phyloP scores from a whole-genome alignment of 2,329 filamentous ascomycete species.

The Eutypa lata region DNA sequence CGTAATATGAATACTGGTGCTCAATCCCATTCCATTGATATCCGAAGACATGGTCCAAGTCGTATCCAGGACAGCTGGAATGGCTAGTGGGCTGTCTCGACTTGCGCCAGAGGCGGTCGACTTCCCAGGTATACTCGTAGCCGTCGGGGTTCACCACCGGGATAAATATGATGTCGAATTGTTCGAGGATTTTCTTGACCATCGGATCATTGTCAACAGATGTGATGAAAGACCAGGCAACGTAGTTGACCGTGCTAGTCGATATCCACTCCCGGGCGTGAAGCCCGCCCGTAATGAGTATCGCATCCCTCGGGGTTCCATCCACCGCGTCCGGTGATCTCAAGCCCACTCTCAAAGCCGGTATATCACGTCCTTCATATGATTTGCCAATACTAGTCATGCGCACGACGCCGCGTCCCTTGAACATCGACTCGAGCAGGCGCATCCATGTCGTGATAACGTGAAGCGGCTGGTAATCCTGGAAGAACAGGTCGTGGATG shows the following conservation, averaged over 20 bases:
- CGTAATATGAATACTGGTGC: slow-evolving; percentile 39
- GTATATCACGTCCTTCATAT: slow-evolving; percentile 83
- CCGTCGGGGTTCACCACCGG: slow-evolving; percentile 92
- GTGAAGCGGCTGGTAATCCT: slow-evolving; percentile 83
- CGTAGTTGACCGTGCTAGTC: slow-evolving; percentile 83
- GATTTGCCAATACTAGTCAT: slow-evolving; percentile 77
- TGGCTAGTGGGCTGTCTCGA: slow-evolving; percentile 81
- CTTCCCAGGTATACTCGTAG: slow-evolving; percentile 89
- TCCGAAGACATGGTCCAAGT: slow-evolving; percentile 83
- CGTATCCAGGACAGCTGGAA: slow-evolving; percentile 80
- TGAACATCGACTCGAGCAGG: slow-evolving; percentile 83
- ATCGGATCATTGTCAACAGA: slow-evolving; percentile 69
- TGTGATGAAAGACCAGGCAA: slow-evolving; percentile 85
- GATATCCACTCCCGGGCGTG: slow-evolving; percentile 98
- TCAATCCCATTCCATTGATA: slow-evolving; percentile 76
- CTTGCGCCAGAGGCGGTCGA: slow-evolving; percentile 92
- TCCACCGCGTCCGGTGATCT: slow-evolving; percentile 23
- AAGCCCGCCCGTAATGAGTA: slow-evolving; percentile 80
- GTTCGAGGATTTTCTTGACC: slow-evolving; percentile 75
- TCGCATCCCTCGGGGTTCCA: slow-evolving; percentile 59
- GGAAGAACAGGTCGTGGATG: slow-evolving; percentile 80
- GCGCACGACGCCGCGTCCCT: slow-evolving; percentile 64
- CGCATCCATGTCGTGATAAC: slow-evolving; percentile 89
- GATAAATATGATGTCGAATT: slow-evolving; percentile 85
- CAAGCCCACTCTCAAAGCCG: slow-evolving; percentile 72